These are phyloP conservation scores for Colletotrichum graminicola DNA, from an alignment of 2,329 filamentous ascomycete species.

Conservation along the genomic window DNA sequence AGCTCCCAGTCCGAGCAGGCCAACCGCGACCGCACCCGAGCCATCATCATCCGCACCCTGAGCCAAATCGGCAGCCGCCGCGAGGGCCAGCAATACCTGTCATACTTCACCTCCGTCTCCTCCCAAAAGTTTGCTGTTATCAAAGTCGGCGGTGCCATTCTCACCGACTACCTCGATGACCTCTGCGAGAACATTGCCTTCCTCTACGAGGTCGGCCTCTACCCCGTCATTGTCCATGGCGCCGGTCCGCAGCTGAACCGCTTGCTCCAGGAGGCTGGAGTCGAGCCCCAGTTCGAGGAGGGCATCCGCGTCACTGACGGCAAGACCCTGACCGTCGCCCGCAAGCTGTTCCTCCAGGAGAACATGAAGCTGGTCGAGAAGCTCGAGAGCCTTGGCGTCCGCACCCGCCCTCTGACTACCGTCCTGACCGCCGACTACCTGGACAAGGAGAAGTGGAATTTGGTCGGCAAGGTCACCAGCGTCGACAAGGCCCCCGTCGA, in stretches of 20 bases:
- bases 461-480: constrained; percentile 94
- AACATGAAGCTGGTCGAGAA: constrained; percentile 93
- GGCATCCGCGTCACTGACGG: constrained; percentile 96
- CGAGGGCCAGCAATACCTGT: constrained; percentile 97
- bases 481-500: constrained; percentile 94
- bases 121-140: constrained; percentile 98
- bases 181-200: constrained; percentile 91
- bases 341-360: constrained; percentile 94
- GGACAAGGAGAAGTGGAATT: constrained; percentile 95
- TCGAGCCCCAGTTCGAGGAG: constrained; percentile 96
- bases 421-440: constrained; percentile 95
- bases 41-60: constrained; percentile 88
- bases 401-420: constrained; percentile 89
- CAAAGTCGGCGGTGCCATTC: constrained; percentile 96
- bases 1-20: constrained; percentile 50
- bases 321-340: constrained; percentile 90
- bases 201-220: constrained; percentile 93
- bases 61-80: constrained; percentile 97
- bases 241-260: constrained; percentile 95
- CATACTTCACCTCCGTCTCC: constrained; percentile 95
- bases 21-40: constrained; percentile 73
- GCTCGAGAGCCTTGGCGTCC: constrained; percentile 89
- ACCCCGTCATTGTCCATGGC: constrained; percentile 95
- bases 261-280: constrained; percentile 87
- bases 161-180: constrained; percentile 93